Conservation (phyloP, 495 filamentous ascomycete species). For the Neurospora sp. region DNA sequence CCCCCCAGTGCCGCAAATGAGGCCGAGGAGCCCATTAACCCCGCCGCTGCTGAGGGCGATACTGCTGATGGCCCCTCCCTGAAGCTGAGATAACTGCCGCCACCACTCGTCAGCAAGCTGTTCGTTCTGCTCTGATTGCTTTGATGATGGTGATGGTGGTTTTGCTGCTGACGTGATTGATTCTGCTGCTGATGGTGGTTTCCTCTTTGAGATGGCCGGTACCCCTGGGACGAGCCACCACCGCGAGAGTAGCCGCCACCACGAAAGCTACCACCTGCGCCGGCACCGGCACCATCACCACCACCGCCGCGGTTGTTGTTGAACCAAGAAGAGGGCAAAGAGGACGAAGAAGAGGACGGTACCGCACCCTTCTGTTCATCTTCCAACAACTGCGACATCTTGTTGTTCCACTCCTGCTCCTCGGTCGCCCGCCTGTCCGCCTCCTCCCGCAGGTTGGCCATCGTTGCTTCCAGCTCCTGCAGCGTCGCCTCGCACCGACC, state of each 20-base stretch:
- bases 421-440: slow-evolving; percentile 46
- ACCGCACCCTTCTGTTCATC: slow-evolving; percentile 30
- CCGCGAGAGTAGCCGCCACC: not conserved
- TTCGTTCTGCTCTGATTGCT: slow-evolving; percentile 1
- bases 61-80: not conserved
- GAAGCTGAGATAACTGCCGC: slow-evolving; percentile 1
- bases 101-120: slow-evolving; percentile 18
- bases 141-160: not conserved
- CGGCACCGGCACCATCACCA: slow-evolving; percentile 10
- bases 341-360: not conserved
- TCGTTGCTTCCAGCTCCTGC: slow-evolving; percentile 61
- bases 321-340: not conserved
- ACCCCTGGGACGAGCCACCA: not conserved
- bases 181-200: not conserved
- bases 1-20: slow-evolving; percentile 3
- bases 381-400: slow-evolving; percentile 37
- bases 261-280: not conserved
- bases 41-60: slow-evolving; percentile 16
- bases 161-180: not conserved
- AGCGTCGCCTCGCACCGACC: slow-evolving; percentile 66
- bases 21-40: not conserved
- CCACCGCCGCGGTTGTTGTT: slow-evolving; percentile 12
- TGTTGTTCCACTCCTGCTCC: slow-evolving; percentile 32
- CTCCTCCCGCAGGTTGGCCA: slow-evolving; percentile 44
- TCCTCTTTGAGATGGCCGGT: not conserved